Evolutionary conservation across 179 eudicot species (phyloP).

Genomic region (Silene coronaria): DNA sequence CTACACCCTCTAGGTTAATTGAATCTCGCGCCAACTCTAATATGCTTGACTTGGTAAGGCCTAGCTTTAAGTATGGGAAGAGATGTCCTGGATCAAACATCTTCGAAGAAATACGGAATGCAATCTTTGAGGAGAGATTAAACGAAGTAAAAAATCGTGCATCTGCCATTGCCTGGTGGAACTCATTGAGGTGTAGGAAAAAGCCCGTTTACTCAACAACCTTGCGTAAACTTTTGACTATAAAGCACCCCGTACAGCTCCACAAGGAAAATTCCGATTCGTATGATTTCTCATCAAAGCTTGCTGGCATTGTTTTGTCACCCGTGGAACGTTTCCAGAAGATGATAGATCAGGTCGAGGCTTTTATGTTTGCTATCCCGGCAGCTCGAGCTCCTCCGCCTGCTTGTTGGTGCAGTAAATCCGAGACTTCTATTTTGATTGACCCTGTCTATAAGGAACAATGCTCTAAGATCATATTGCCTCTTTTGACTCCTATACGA

Average conservation of each 20-base stretch:
- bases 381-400: slow-evolving; percentile 94
- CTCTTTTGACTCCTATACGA: slow-evolving; percentile 77
- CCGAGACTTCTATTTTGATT: slow-evolving; percentile 50
- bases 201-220: slow-evolving; percentile 67
- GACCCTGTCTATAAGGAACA: slow-evolving; percentile 48
- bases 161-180: slow-evolving; percentile 93
- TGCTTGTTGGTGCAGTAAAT: slow-evolving; percentile 84
- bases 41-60: slow-evolving; percentile 32
- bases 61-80: slow-evolving; percentile 35
- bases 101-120: slow-evolving; percentile 83
- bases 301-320: slow-evolving; percentile 71
- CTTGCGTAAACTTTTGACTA: slow-evolving; percentile 52
- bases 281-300: slow-evolving; percentile 54
- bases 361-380: slow-evolving; percentile 97
- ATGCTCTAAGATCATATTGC: slow-evolving; percentile 58
- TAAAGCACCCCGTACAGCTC: slow-evolving; percentile 53
- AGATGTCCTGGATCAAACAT: slow-evolving; percentile 51
- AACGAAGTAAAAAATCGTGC: slow-evolving; percentile 72
- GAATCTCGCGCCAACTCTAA: slow-evolving; percentile 37
- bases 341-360: slow-evolving; percentile 80
- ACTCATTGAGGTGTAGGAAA: slow-evolving; percentile 69
- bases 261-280: slow-evolving; percentile 41
- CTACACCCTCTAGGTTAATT: slow-evolving; percentile 78
- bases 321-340: slow-evolving; percentile 76
- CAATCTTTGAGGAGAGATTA: slow-evolving; percentile 66